Evolutionary conservation across 1,284 basidiomycete species (phyloP).

Genomic region (Leccinum fuscescens): DNA sequence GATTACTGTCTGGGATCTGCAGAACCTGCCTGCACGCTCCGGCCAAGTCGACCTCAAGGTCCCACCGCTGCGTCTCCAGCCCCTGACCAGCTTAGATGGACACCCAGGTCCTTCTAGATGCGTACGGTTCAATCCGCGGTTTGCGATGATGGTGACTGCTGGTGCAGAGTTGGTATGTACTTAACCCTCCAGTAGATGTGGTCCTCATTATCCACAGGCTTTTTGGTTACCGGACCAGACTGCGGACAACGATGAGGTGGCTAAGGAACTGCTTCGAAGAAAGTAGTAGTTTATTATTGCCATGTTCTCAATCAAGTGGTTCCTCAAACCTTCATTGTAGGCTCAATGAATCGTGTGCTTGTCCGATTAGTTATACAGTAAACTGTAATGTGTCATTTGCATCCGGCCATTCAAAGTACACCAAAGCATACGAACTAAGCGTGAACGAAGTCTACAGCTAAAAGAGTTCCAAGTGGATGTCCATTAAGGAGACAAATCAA

Average conservation of each 20-base stretch:
- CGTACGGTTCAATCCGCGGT: constrained; percentile 84
- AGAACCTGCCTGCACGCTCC: constrained; percentile 50
- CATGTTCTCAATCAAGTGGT: background rate
- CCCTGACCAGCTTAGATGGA: constrained; percentile 63
- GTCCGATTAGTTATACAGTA: background rate
- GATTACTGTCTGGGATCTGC: constrained; percentile 79
- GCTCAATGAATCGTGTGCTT: background rate
- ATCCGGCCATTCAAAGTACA: background rate
- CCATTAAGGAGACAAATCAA: constrained; percentile 5
- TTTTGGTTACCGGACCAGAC: constrained; percentile 79
- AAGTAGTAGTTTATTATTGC: constrained; percentile 14
- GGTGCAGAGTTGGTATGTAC: constrained; percentile 79
- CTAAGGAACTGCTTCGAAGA: constrained; percentile 48
- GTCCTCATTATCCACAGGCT: constrained; percentile 47
- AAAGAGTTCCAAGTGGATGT: background rate
- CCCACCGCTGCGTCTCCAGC: constrained; percentile 52
- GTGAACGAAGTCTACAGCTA: constrained; percentile 7
- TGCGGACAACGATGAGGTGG: constrained; percentile 47
- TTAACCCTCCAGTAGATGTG: background rate
- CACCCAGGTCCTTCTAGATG: constrained; percentile 82
- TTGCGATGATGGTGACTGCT: constrained; percentile 86
- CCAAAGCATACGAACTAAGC: background rate
- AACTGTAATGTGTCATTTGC: background rate
- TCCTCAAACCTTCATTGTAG: background rate
- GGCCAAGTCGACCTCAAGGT: constrained; percentile 54